Conservation (phyloP, 768 basidiomycete species). For the Suillus sp. region DNA sequence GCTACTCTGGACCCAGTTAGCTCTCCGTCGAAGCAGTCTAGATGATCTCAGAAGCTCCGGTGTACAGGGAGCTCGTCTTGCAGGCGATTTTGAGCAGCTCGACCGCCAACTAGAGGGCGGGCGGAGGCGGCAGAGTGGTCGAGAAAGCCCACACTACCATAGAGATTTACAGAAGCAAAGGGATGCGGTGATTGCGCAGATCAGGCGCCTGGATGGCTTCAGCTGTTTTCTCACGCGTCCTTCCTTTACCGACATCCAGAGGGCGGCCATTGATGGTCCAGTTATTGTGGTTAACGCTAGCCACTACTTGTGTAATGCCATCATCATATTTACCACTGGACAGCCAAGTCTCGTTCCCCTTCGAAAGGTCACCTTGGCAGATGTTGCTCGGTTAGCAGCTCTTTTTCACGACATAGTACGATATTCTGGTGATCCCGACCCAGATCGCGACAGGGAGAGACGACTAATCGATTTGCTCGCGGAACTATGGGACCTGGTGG, state of each 20-base stretch:
- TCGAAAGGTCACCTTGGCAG: constrained; percentile 9
- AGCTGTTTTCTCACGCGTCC: constrained; percentile 23
- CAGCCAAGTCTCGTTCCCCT: constrained; percentile 20
- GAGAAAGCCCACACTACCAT: constrained; percentile 20
- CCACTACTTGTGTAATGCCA: constrained; percentile 21
- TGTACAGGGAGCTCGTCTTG: constrained; percentile 16
- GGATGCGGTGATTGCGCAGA: constrained; percentile 26
- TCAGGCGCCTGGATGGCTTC: constrained; percentile 30
- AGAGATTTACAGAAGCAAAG: constrained; percentile 28
- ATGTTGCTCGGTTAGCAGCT: constrained; percentile 6
- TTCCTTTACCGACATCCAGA: constrained; percentile 23
- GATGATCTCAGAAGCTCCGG: constrained; percentile 24
- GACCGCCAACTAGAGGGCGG: constrained; percentile 26
- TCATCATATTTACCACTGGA: constrained; percentile 19
- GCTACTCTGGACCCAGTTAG: constrained; percentile 28
- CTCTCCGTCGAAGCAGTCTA: constrained; percentile 27
- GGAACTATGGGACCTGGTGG: constrained; percentile 26
- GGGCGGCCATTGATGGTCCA: constrained; percentile 28
- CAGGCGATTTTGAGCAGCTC: constrained; percentile 22
- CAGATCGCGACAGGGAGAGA: constrained; percentile 11
- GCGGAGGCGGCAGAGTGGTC: not conserved
- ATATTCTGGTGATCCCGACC: not conserved
- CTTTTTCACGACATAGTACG: constrained; percentile 1
- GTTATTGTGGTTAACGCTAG: constrained; percentile 37
- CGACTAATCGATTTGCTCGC: constrained; percentile 16